Base-by-base conservation (phyloP, 2,329 filamentous ascomycete genomes). In the Shiraia sp. region DNA sequence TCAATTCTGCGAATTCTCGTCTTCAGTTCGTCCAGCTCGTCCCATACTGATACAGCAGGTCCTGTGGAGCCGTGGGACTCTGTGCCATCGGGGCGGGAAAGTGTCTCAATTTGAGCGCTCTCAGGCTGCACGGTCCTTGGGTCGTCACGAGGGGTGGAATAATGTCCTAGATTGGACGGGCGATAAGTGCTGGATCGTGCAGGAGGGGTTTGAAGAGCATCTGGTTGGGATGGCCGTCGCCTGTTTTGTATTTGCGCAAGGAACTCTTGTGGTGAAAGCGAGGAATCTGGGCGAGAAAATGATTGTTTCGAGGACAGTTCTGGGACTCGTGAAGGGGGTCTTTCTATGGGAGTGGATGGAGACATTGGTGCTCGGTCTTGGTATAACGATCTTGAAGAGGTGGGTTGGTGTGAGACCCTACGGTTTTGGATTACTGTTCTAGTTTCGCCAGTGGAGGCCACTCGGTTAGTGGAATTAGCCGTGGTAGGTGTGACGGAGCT, bases 21-120 rank as follows among this genome's bases (percentile, higher is more conserved):
- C 68, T 97, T 97, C 32, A 99, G 74, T 52, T 97, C 93, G 57
- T 97, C 93, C 19, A 99, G 74, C 69, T 99, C 93, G 65, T 97
- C 93, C 93, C 93, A 99, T 2, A 99, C 89, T 0, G 90, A 96
- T 2, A 90, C 95, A 10, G 91, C 89, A 1, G 89, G 90, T 1
- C 86, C 90, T 1, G 89, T 93, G 0, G 93, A 97, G 22, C 86
- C 79, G 24, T 87, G 92, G 0, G 93, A 97, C 58, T 93, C 90
- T 0, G 90, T 91, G 16, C 60, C 66, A 16, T 68, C 66, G 8
- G 59, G 56, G 10, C 59, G 60, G 13, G 66, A 67, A 3, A 51
- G 51, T 8, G 50, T 47, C 33, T 67, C 62, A n/a, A 51, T 14
- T 29, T 35, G 56, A 10, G 51, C 52, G 2, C 53, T 42, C 10